Conservation (phyloP, 306 rosid genomes). For the Rubus parviflorus region DNA sequence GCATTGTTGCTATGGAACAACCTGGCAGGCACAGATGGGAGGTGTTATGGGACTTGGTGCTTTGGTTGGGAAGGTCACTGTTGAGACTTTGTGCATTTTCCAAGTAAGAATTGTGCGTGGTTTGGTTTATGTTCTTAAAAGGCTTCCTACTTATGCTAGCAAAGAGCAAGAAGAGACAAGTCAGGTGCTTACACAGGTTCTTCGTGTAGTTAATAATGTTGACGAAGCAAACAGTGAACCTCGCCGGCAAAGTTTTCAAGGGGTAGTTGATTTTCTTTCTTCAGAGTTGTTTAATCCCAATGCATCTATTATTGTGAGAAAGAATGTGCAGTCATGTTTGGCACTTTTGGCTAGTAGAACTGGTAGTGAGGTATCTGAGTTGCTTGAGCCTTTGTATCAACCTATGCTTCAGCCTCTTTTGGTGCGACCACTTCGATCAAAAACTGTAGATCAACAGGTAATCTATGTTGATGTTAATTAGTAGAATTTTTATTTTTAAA, state of each 20-base stretch:
- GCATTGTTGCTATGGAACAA: slow-evolving; percentile 95
- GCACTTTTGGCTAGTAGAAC: slow-evolving; percentile 96
- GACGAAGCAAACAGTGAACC: slow-evolving; percentile 98
- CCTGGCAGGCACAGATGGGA: slow-evolving; percentile 99
- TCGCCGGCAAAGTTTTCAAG: slow-evolving; percentile 86
- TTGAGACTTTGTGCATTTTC: slow-evolving; percentile 81
- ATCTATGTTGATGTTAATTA: slow-evolving; percentile 21
- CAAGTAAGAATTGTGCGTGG: slow-evolving; percentile 94
- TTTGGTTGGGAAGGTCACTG: slow-evolving; percentile 95
- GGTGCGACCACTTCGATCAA: slow-evolving; percentile 71
- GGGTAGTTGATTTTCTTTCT: slow-evolving; percentile 90
- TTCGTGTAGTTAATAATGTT: slow-evolving; percentile 96
- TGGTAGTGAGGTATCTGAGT: slow-evolving; percentile 98
- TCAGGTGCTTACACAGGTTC: slow-evolving; percentile 98
- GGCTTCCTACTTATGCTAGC: slow-evolving; percentile 90
- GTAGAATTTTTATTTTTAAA: not conserved
- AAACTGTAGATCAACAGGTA: slow-evolving; percentile 98
- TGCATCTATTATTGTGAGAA: slow-evolving; percentile 91
- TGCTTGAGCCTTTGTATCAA: slow-evolving; percentile 83
- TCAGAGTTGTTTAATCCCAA: slow-evolving; percentile 90
- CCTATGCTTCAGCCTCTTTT: slow-evolving; percentile 93
- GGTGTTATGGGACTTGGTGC: slow-evolving; percentile 99
- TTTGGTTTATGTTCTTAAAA: slow-evolving; percentile 88
- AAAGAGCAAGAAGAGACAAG: slow-evolving; percentile 99
- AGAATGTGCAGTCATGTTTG: slow-evolving; percentile 94